Evolutionary conservation across 768 basidiomycete genomes (phyloP).

Genomic region (Boletus tylopilopsis): DNA sequence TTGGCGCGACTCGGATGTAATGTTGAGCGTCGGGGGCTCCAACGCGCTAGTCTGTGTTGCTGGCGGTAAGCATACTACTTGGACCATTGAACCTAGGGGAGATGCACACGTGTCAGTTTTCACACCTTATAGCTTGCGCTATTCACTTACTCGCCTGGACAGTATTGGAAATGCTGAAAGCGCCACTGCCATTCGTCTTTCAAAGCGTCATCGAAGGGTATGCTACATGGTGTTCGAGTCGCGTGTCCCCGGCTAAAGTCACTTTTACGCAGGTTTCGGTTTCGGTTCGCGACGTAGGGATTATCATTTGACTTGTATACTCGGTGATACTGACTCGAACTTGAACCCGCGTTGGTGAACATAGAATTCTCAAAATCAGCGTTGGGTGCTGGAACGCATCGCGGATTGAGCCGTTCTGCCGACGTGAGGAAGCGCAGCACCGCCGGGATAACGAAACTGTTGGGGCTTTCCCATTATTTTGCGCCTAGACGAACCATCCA

Average conservation of each 20-base stretch:
- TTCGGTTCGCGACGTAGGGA: conserved; percentile 1
- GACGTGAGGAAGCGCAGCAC: neutral
- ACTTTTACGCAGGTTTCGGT: neutral
- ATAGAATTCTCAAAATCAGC: neutral
- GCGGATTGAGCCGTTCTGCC: neutral
- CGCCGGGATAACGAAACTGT: no score
- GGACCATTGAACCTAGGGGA: neutral
- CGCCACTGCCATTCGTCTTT: conserved; percentile 1
- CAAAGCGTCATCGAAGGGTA: neutral
- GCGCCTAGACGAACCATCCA: no score
- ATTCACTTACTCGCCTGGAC: neutral
- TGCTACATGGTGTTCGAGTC: neutral
- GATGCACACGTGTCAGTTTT: neutral
- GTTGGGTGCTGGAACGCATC: neutral
- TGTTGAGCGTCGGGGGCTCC: neutral
- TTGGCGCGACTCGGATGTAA: no score
- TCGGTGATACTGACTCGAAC: neutral
- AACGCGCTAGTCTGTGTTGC: neutral
- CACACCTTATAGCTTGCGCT: neutral
- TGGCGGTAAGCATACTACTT: neutral
- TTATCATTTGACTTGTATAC: neutral
- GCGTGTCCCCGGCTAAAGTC: neutral
- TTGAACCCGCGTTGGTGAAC: neutral
- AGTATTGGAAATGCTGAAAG: conserved; percentile 2
- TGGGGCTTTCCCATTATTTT: no score